Conservation (phyloP, 139 green algal species). For the Micromonas pusilla region DNA sequence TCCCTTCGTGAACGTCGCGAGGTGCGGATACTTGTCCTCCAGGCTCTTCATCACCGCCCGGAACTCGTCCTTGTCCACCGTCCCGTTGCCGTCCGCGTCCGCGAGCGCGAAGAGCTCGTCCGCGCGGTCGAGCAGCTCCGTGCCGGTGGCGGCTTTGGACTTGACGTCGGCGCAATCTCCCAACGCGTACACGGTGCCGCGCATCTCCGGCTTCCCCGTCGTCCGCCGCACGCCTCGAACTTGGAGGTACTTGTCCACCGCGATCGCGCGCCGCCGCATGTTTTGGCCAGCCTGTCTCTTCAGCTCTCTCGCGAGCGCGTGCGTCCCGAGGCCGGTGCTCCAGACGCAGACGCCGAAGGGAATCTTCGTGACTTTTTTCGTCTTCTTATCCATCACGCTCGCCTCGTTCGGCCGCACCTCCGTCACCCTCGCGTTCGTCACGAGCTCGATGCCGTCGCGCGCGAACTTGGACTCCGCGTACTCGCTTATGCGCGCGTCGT, state of each 20-base stretch:
- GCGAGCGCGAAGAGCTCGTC: slow-evolving; percentile 5
- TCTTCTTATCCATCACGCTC: slow-evolving; percentile 28
- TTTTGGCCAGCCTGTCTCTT: background rate
- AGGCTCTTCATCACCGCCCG: background rate
- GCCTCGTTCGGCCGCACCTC: slow-evolving; percentile 29
- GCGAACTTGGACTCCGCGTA: slow-evolving; percentile 68
- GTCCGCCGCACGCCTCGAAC: background rate
- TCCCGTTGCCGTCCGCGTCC: background rate
- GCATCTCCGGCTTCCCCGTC: too few relatives aligned
- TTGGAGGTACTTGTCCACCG: background rate
- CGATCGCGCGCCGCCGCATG: background rate
- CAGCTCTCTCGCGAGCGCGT: background rate
- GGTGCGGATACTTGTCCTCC: background rate
- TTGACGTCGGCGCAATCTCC: slow-evolving; percentile 11
- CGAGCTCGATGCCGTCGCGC: slow-evolving; percentile 36
- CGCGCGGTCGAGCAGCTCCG: background rate
- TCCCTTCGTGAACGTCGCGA: background rate
- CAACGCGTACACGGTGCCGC: background rate
- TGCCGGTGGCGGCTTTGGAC: background rate
- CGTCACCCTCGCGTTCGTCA: slow-evolving; percentile 35
- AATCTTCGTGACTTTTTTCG: slow-evolving; percentile 43
- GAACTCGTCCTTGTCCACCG: slow-evolving; percentile 1
- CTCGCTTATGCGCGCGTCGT: slow-evolving; percentile 75
- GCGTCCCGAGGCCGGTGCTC: slow-evolving; percentile 62
- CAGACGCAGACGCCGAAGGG: slow-evolving; percentile 84